Conservation (phyloP, 2,329 filamentous ascomycete genomes). For the Elsinoe necatrix region DNA sequence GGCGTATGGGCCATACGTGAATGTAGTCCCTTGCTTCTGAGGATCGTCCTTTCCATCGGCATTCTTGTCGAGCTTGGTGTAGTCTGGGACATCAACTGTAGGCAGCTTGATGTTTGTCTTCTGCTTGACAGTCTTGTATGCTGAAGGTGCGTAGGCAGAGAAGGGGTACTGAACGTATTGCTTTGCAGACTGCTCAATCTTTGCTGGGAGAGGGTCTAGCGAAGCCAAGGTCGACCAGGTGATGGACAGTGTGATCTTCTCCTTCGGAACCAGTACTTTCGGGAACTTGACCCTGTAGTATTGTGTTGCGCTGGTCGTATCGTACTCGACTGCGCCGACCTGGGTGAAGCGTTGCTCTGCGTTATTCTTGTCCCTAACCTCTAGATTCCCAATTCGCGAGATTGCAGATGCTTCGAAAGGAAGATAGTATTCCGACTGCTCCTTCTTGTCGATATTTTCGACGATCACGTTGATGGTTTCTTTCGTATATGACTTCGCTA, state of each 20-base stretch:
- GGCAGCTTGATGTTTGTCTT: constrained; percentile 95
- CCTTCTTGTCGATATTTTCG: constrained; percentile 70
- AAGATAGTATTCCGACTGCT: constrained; percentile 85
- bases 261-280: constrained; percentile 62
- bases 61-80: constrained; percentile 55
- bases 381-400: constrained; percentile 70
- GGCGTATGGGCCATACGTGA: constrained; percentile 84
- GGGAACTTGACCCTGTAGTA: constrained; percentile 81
- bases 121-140: constrained; percentile 81
- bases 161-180: constrained; percentile 84
- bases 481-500: constrained; percentile 86
- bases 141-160: constrained; percentile 74
- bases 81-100: constrained; percentile 70
- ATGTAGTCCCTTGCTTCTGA: constrained; percentile 72
- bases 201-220: constrained; percentile 69
- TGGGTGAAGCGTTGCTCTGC: constrained; percentile 54
- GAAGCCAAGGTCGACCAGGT: constrained; percentile 72
- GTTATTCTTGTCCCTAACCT: constrained; percentile 89
- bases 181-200: constrained; percentile 73
- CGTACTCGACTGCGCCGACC: constrained; percentile 57
- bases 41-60: constrained; percentile 58
- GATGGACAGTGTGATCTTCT: constrained; percentile 79
- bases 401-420: constrained; percentile 73
- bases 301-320: constrained; percentile 42
- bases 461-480: constrained; percentile 92